Evolutionary conservation across 805 yeast genomes (phyloP).

Genomic region (Ascoidea asiatica): DNA sequence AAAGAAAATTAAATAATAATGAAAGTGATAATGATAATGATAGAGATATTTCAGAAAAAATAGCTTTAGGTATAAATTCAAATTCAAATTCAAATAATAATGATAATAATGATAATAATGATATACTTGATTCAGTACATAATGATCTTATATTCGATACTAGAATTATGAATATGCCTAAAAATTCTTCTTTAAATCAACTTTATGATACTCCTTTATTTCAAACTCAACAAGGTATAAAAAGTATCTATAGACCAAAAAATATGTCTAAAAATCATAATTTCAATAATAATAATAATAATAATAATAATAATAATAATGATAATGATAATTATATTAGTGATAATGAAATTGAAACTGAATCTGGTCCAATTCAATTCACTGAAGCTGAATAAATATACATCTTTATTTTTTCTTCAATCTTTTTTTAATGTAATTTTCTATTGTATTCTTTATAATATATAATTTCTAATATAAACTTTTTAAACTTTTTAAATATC

Average conservation of each 20-base stretch:
- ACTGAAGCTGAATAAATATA: too few relatives aligned
- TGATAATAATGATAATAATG: not conserved
- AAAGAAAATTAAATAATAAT: constrained; percentile 29
- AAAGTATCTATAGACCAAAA: constrained; percentile 33
- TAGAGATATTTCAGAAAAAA: constrained; percentile 42
- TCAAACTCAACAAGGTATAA: constrained; percentile 34
- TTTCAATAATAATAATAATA: not conserved
- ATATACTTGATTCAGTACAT: not conserved
- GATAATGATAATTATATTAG: not conserved
- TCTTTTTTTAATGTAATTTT: too few relatives aligned
- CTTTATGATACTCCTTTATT: constrained; percentile 49
- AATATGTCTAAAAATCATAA: not conserved
- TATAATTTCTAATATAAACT: too few relatives aligned
- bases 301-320: constrained; percentile 1
- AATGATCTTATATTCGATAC: constrained; percentile 40
- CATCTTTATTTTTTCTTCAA: too few relatives aligned
- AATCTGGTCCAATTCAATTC: not conserved
- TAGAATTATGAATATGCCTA: constrained; percentile 25
- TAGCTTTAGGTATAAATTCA: constrained; percentile 35
- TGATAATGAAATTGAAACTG: constrained; percentile 12
- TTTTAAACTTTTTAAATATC: too few relatives aligned
- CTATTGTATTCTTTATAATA: too few relatives aligned
- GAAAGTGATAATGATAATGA: constrained; percentile 19
- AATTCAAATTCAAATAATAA: constrained; percentile 18
- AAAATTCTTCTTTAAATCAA: constrained; percentile 27